phyloP scores from a whole-genome alignment of 306 rosid genomes.

The Prosopis cineraria region DNA sequence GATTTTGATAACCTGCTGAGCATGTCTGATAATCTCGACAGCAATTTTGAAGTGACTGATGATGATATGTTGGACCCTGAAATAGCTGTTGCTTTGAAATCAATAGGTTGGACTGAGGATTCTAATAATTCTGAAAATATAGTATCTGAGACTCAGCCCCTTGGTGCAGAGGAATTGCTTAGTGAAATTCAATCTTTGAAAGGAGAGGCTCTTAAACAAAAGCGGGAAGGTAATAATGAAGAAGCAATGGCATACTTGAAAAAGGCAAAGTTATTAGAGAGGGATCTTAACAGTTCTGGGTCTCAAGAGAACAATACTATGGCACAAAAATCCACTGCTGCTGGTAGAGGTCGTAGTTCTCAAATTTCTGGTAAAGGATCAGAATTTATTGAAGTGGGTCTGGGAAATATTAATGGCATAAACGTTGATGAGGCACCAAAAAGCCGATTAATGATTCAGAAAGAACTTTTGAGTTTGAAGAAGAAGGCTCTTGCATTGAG shows the following conservation, averaged over 20 bases:
- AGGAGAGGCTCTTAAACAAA: slow-evolving; percentile 79
- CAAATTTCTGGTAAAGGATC: slow-evolving; percentile 43
- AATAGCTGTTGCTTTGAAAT: slow-evolving; percentile 65
- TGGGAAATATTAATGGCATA: slow-evolving; percentile 38
- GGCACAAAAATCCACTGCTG: slow-evolving; percentile 32
- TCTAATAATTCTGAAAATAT: slow-evolving; percentile 35
- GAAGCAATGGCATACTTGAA: slow-evolving; percentile 82
- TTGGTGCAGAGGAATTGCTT: slow-evolving; percentile 61
- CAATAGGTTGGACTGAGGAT: slow-evolving; percentile 81
- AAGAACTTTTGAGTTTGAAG: slow-evolving; percentile 83
- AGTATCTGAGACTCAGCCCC: slow-evolving; percentile 40
- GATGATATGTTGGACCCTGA: slow-evolving; percentile 93
- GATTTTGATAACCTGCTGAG: slow-evolving; percentile 59
- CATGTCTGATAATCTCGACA: slow-evolving; percentile 57
- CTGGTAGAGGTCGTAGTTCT: slow-evolving; percentile 35
- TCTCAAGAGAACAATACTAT: slow-evolving; percentile 42
- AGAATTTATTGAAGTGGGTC: slow-evolving; percentile 34
- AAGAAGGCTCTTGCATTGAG: slow-evolving; percentile 83
- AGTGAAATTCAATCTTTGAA: slow-evolving; percentile 77
- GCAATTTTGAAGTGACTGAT: slow-evolving; percentile 82
- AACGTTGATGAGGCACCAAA: slow-evolving; percentile 48
- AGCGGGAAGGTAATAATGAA: slow-evolving; percentile 75
- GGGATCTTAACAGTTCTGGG: slow-evolving; percentile 49
- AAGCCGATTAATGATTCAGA: slow-evolving; percentile 72
- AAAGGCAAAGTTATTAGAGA: slow-evolving; percentile 82